Conservation (phyloP, 108 stramenopile genomes). For the Cyclotella choctawhatcheeana region DNA sequence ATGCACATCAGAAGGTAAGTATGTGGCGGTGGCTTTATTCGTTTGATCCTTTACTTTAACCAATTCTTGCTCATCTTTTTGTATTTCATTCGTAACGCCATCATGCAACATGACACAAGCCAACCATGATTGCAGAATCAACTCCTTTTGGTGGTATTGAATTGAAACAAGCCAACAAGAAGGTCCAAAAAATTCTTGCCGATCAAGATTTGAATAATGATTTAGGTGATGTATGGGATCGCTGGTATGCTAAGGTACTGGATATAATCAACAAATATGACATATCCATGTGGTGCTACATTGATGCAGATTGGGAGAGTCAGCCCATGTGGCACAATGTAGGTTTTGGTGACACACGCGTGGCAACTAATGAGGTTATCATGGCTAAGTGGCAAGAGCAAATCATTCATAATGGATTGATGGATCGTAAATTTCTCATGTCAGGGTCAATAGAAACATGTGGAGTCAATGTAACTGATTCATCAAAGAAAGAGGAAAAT, state of each 20-base stretch:
- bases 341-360: slow-evolving; percentile 88
- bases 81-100: too few relatives aligned
- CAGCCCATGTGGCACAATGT: slow-evolving; percentile 84
- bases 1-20: slow-evolving; percentile 38
- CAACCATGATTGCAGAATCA: slow-evolving; percentile 92
- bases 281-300: slow-evolving; percentile 91
- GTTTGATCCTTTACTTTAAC: too few relatives aligned
- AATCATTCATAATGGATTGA: slow-evolving; percentile 44
- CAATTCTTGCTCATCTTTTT: too few relatives aligned
- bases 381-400: slow-evolving; percentile 69
- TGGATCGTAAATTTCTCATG: slow-evolving; percentile 43
- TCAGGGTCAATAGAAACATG: slow-evolving; percentile 48
- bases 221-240: slow-evolving; percentile 59
- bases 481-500: not conserved
- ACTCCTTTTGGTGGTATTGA: slow-evolving; percentile 90
- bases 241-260: slow-evolving; percentile 83
- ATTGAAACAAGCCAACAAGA: slow-evolving; percentile 44
- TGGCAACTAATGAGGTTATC: slow-evolving; percentile 58
- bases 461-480: slow-evolving; percentile 10
- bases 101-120: slow-evolving; percentile 29
- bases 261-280: slow-evolving; percentile 74
- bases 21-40: not conserved
- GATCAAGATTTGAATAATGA: slow-evolving; percentile 14
- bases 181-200: slow-evolving; percentile 5
- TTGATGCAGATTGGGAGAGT: slow-evolving; percentile 88